Base-by-base conservation (phyloP, 352 stramenopile genomes). In the Phytophthora pistaciae region DNA sequence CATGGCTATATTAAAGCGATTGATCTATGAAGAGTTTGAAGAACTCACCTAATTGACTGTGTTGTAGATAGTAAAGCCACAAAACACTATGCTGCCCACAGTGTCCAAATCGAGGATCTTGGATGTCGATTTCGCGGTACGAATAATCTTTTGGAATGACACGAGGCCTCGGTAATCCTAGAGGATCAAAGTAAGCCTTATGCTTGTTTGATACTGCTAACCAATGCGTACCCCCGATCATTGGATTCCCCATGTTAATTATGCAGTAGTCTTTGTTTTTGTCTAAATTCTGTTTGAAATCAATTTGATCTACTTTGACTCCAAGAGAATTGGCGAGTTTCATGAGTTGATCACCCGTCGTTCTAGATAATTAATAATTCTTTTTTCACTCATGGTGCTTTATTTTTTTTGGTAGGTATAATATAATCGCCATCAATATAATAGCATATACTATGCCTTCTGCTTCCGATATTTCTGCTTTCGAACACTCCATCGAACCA, bases 401-500 rank as follows among this genome's bases (percentile, higher is more conserved):
- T 46, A 46, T n/a, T 46, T 46, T 46, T 46, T 46, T 46, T 5
- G 11, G 13, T 5, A 6, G 7, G 10, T 46, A 46, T 46, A 46
- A 46, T 46, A 46, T 46, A 46, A 46, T 20, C 38, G 10, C 16
- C 38, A 46, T 46, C 38, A 46, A 46, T 46, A 46, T 46, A 46
- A 46, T 20, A 10, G 38, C 38, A 46, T 46, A 46, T 20, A 46
- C 38, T 46, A 46, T 46, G 38, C 20, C 16, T 56, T 57, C 46
- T n/a, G 58, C 58, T 25, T 48, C 25, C 3, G 44, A 65, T 65
- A 49, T 49, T 49, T 64, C 44, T 7, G 58, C 58, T 20, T 65
- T 65, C n/a, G 27, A 65, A 23, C 58, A 65, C 18, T 65, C 29
- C 29, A 18, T 65, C 16, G 58, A 49, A 48, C 46, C 58, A 38